Evolutionary conservation across 176 grass and related monocot genomes (phyloP).

Genomic region (Pontederia paniculata): DNA sequence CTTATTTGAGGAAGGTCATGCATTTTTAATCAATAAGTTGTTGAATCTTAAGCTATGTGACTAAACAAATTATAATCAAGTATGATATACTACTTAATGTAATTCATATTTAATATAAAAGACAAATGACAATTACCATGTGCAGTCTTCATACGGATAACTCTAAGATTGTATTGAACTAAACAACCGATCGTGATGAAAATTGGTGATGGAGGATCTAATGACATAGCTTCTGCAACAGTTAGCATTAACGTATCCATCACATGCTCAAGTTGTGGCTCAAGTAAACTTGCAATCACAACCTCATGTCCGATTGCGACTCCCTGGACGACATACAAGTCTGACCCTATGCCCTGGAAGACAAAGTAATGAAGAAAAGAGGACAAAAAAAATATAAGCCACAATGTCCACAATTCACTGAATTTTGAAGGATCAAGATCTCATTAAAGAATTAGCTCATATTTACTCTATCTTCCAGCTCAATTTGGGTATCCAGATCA

Average conservation of each 20-base stretch:
- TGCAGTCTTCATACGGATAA: constrained; percentile 68
- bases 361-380: background rate
- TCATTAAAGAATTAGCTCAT: constrained; percentile 5
- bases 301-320: constrained; percentile 77
- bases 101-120: background rate
- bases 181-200: constrained; percentile 75
- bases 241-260: constrained; percentile 63
- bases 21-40: too few relatives aligned
- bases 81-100: background rate
- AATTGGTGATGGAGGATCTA: constrained; percentile 84
- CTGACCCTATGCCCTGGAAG: constrained; percentile 66
- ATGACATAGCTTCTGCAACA: constrained; percentile 90
- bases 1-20: too few relatives aligned
- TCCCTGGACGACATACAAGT: constrained; percentile 88
- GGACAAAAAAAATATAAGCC: constrained; percentile 7
- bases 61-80: background rate
- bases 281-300: constrained; percentile 62
- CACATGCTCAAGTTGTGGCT: constrained; percentile 80
- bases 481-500: constrained; percentile 72
- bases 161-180: constrained; percentile 56
- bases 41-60: too few relatives aligned
- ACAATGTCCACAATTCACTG: background rate
- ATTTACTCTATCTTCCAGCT: constrained; percentile 80
- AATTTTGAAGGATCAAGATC: constrained; percentile 13
- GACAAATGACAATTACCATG: constrained; percentile 29